Conservation (phyloP, 805 yeast species). For the Schwanniomyces pseudopolymorphus region DNA sequence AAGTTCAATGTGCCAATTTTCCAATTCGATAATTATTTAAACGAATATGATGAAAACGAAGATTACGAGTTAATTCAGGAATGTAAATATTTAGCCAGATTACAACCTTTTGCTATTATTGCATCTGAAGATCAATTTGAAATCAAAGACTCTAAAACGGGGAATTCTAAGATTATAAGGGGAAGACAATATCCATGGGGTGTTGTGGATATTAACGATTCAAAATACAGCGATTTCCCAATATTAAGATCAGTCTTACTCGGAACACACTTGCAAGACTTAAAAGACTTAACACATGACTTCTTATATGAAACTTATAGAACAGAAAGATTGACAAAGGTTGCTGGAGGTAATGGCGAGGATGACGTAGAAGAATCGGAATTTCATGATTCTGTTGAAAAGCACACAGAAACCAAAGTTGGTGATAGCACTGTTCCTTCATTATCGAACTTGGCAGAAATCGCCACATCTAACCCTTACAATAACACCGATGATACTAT, state of each 20-base stretch:
- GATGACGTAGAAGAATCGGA: slow-evolving; percentile 25
- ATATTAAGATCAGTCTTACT: slow-evolving; percentile 66
- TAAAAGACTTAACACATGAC: slow-evolving; percentile 78
- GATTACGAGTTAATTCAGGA: slow-evolving; percentile 76
- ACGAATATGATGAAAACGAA: slow-evolving; percentile 64
- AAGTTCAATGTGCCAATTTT: slow-evolving; percentile 71
- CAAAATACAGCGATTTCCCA: slow-evolving; percentile 53
- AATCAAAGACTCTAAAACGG: slow-evolving; percentile 41
- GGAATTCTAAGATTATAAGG: slow-evolving; percentile 43
- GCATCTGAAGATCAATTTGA: slow-evolving; percentile 60
- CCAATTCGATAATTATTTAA: slow-evolving; percentile 57
- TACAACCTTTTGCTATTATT: slow-evolving; percentile 78
- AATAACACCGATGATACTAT: slow-evolving; percentile 15
- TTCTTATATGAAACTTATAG: slow-evolving; percentile 76
- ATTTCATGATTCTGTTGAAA: slow-evolving; percentile 26
- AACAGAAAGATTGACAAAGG: slow-evolving; percentile 69
- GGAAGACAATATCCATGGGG: slow-evolving; percentile 83
- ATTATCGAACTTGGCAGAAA: slow-evolving; percentile 61
- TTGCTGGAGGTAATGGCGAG: slow-evolving; percentile 39
- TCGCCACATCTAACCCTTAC: slow-evolving; percentile 22
- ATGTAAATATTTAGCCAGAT: slow-evolving; percentile 54
- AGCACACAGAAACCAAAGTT: slow-evolving; percentile 7
- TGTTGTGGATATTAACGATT: slow-evolving; percentile 51
- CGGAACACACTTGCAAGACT: slow-evolving; percentile 81
- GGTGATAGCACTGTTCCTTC: slow-evolving; percentile 44